Base-by-base conservation (phyloP, 768 basidiomycete genomes). In the Suillus clintonianus region DNA sequence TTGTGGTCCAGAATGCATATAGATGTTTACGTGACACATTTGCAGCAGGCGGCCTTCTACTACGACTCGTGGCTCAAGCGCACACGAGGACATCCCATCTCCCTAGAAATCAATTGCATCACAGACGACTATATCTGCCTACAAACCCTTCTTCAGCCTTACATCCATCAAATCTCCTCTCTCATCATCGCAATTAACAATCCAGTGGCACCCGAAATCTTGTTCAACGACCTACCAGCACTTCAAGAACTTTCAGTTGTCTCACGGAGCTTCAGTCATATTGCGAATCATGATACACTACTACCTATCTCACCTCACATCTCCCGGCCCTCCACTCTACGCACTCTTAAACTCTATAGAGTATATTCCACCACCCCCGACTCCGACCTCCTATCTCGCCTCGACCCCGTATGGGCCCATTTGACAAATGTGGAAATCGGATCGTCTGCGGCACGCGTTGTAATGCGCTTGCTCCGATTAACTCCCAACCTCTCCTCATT, bases 111-210 rank as follows among this genome's bases (percentile, higher is more conserved):
- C 6, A 3, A 2, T 3, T 22, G 11, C 47, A 11, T 11, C 4
- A 5, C 11, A 22, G 0, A 15, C 24, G 22, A 5, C 3, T 15
- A 10, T 6, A 15, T 14, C 14, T 24, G 3, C 24, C 6, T 27
- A 15, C 22, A 24, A 15, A 5, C 13, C 14, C 13, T 48, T 48
- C 10, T 27, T 15, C 6, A 24, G 47, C 14, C 47, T 48, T 48
- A 24, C 14, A 24, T 6, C 3, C 6, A 48, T 15, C 47, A 48
- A 24, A 22, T 47, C 4, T 79, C 41, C 74, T 75, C 3, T 80
- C 79, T 43, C 42, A 11, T 22, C 5, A 22, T 45, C 45, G 14
- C 5, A 2, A 13, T 13, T 47, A 5, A 5, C 45, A 47, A 22
- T n/a, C 4, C 10, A 22, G 5, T 47, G 0, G n/a, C 5, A 22